Evolutionary conservation across 148 eudicot genomes (phyloP), one percentile per base, ranked within the genome.

Genomic region (Pharnaceum exiguum): DNA sequence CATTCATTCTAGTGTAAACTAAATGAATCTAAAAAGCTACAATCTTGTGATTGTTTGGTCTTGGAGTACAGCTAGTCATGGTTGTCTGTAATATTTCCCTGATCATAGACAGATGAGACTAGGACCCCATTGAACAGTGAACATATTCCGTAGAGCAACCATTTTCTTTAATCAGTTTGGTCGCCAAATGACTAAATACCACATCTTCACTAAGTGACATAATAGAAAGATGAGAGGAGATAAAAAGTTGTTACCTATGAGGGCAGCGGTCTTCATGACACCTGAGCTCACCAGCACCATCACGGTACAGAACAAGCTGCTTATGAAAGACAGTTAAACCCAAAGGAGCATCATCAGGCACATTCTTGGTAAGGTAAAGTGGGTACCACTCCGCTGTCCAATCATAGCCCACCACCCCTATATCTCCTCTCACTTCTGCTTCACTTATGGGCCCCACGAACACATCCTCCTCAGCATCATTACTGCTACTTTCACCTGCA

Each of bases 331-430:
- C 99, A 18, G 96, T 89, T 31, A 93, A 77, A 0, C 96, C 99
- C 62, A 93, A 70, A 55, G 99, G 96, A 25, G 99, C 86, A 73
- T 93, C 99, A 6, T 93, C 85, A 0, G 99, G 99, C 2, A 93
- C 68, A 63, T 85, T 68, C 62, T 82, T 65, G 3, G 87, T 65
- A 4, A 93, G 70, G 53, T 93, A 93, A 12, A 93, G 74, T 2
- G 99, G 99, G 51, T 93, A 93, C 96, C 99, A 93, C 65, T 93
- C 99, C 57, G 83, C 80, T 0, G 85, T 86, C 99, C 99, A 93
- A 60, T 89, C 89, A 60, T 89, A 93, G 1, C 68, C 80, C 15
- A 39, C 86, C 48, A 55, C 71, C 19, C 55, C 71, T 59, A 44
- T 70, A 12, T 57, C 66, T 36, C 64, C 69, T 35, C 51, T 63